Percentiles rank a stretch among this genome's conserved stretches.
Conservation (phyloP, 345 rosid species). For the Carallia pectinifolia region DNA sequence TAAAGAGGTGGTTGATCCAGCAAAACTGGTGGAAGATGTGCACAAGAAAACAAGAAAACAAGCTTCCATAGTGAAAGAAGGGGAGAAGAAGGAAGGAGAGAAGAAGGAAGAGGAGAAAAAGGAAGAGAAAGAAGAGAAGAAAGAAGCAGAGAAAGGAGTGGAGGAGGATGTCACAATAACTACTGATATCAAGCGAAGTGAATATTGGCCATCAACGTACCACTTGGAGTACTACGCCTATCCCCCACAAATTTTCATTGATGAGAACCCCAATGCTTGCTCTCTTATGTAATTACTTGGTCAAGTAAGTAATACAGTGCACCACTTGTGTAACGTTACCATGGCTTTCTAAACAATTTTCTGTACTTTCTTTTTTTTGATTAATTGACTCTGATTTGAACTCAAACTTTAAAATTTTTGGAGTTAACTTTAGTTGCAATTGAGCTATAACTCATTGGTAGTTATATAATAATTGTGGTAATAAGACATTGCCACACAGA, state of each 20-base stretch:
- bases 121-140: conserved; percentile 18
- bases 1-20: conserved; percentile 54
- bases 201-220: too few relatives aligned
- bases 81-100: conserved; percentile 44
- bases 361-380: not conserved
- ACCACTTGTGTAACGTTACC: not conserved
- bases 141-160: conserved; percentile 20
- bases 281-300: conserved; percentile 40
- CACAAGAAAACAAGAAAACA: conserved; percentile 54
- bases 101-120: conserved; percentile 32
- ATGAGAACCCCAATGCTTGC: conserved; percentile 74
- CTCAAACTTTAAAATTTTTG: too few relatives aligned
- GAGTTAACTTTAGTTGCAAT: too few relatives aligned
- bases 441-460: too few relatives aligned
- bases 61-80: conserved; percentile 49
- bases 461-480: not conserved
- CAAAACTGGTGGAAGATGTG: conserved; percentile 41
- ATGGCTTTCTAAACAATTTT: conserved; percentile 3
- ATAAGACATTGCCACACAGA: not conserved
- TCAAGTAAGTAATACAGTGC: not conserved
- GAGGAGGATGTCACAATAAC: conserved; percentile 27
- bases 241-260: conserved; percentile 49
- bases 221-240: too few relatives aligned
- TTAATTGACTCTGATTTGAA: too few relatives aligned
- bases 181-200: conserved; percentile 35